Conservation (phyloP, 257 asterid genomes). For the Forsythia viridissima region DNA sequence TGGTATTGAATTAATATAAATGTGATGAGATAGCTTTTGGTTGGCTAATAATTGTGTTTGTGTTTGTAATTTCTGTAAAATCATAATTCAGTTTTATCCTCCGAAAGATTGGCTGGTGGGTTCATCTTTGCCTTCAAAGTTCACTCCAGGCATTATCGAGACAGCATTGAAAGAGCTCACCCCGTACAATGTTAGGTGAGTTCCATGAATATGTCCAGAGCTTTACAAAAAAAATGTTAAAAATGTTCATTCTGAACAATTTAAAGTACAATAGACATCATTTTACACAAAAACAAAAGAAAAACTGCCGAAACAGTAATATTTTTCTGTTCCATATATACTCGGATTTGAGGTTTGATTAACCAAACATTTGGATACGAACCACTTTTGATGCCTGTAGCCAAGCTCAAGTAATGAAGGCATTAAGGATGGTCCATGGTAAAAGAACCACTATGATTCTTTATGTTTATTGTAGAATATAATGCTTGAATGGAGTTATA, state of each 20-base stretch:
- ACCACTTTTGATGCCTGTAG: background rate
- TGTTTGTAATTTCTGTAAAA: conserved; percentile 27
- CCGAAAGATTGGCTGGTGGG: conserved; percentile 94
- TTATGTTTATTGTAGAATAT: background rate
- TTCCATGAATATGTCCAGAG: background rate
- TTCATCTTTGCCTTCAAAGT: conserved; percentile 84
- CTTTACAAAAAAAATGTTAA: background rate
- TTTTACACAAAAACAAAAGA: background rate
- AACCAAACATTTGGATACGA: background rate
- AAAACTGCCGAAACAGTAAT: background rate
- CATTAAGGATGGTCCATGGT: background rate
- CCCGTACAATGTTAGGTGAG: conserved; percentile 72
- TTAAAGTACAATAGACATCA: background rate
- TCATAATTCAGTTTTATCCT: conserved; percentile 69
- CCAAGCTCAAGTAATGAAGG: background rate
- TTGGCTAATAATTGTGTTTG: conserved; percentile 11
- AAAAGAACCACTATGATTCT: background rate
- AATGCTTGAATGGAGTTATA: background rate
- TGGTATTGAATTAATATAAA: background rate
- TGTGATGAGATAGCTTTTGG: background rate
- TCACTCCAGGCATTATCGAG: conserved; percentile 52
- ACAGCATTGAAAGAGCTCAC: conserved; percentile 77
- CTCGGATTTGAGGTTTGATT: background rate
- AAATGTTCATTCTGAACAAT: background rate
- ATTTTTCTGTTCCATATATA: background rate